These are phyloP conservation scores for Pneumocystis oryctolagi DNA, from an alignment of 1,139 yeast genomes.

Conservation along the genomic window DNA sequence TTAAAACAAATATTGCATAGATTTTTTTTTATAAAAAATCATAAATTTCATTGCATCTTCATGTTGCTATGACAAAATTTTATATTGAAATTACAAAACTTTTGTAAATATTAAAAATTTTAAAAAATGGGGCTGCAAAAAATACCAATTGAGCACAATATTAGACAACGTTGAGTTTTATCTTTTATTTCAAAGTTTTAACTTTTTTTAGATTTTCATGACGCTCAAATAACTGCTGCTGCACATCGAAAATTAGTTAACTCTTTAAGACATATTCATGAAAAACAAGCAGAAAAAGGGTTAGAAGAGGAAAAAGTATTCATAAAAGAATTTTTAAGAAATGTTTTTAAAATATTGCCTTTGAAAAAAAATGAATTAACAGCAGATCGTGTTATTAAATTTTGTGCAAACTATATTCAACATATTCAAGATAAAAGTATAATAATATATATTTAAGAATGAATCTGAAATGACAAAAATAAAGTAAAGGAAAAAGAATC, in stretches of 20 bases:
- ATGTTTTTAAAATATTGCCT: conserved; percentile 34
- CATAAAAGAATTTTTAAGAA: background rate
- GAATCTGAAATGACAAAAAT: background rate
- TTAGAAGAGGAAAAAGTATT: background rate
- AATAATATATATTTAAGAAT: too few relatives aligned
- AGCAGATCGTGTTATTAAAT: conserved; percentile 66
- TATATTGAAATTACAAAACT: too few relatives aligned
- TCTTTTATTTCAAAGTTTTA: background rate
- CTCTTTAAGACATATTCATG: background rate
- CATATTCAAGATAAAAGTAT: conserved; percentile 11
- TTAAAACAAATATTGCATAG: too few relatives aligned
- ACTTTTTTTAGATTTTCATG: background rate
- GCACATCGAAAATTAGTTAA: background rate
- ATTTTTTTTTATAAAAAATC: too few relatives aligned
- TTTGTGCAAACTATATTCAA: conserved; percentile 24
- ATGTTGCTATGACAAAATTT: too few relatives aligned
- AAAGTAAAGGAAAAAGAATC: conserved; percentile 1
- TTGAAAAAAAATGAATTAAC: conserved; percentile 54
- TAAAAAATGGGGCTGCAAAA: background rate
- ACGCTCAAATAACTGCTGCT: background rate
- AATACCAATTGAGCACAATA: background rate
- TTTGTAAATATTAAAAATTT: background rate
- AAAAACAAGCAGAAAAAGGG: background rate
- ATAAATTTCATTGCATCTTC: too few relatives aligned
- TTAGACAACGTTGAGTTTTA: background rate